A percentile compares a stretch with the other conserved stretches of the same genome.
These are phyloP conservation scores for Paecilomyces variotii DNA, from an alignment of 2,329 filamentous ascomycete species.

Conservation along the genomic window DNA sequence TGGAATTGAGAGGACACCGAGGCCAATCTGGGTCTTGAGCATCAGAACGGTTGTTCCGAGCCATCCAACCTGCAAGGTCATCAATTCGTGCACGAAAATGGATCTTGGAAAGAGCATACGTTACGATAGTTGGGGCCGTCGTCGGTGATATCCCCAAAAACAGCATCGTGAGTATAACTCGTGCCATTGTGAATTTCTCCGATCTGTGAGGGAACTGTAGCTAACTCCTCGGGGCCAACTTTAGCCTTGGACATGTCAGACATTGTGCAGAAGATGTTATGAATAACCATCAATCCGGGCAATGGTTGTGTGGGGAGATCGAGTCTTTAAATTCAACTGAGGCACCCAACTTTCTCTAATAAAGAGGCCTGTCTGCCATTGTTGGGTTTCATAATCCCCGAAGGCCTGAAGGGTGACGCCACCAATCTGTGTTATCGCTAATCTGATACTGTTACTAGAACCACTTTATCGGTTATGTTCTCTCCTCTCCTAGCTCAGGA, in stretches of 20 bases:
- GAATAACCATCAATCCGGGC: not conserved
- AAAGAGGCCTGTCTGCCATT: not conserved
- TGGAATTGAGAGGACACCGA: conserved; percentile 45
- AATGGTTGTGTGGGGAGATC: not conserved
- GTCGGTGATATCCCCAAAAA: not conserved
- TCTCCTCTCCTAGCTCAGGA: not conserved
- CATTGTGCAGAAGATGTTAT: not conserved
- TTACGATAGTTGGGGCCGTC: not conserved
- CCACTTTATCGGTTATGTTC: not conserved
- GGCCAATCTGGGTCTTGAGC: conserved; percentile 41
- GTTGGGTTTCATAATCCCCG: not conserved
- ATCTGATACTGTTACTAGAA: not conserved
- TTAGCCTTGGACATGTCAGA: not conserved
- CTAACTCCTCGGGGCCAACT: not conserved
- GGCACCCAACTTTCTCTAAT: not conserved
- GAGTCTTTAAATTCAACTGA: not conserved
- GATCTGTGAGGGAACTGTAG: not conserved
- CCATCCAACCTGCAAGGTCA: conserved; percentile 31
- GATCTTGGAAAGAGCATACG: not conserved
- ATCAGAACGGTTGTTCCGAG: conserved; percentile 37
- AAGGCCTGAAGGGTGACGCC: not conserved
- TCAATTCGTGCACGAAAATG: not conserved
- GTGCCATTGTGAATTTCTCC: not conserved
- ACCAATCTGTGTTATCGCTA: not conserved
- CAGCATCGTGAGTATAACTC: not conserved